Evolutionary conservation across 2,329 filamentous ascomycete genomes (phyloP), one percentile per base, ranked within the genome.

Genomic region (Nothophaeocryptopus gaeumannii): DNA sequence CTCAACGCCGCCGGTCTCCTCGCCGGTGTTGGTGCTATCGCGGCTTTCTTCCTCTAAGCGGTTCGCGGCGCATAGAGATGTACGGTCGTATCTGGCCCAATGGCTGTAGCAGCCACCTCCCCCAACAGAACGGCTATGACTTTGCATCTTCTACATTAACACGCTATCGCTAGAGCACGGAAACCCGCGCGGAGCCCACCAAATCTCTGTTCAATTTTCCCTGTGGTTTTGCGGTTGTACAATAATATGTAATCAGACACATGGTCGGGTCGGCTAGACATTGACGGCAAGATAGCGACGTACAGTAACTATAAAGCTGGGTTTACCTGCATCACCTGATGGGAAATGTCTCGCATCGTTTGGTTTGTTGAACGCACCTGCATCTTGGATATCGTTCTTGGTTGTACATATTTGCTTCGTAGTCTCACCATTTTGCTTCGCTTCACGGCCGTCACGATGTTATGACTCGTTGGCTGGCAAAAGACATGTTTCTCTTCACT

Each of bases 1-100:
- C 39, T 58, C 45, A 56, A 58, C 47, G 58, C 55, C 31, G 57
- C 50, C 31, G 55, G 58, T 31, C 42, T 58, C 34, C 48, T 62
- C 39, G 54, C 55, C 32, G 58, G 53, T 47, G 46, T 56, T 33
- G 60, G 56, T 51, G 59, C 58, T 46, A 47, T 60, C 39, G 52
- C 57, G 26, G 60, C 60, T 54, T 47, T 62, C 58, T 62, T 62
- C 56, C 40, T 62, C 43, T 62, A 61, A 51, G 44, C 46, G 47
- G 31, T 31, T 52, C 42, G 44, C 39, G 40, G 44, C 47, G 39
- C 20, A 45, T n/a, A 29, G 43, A 45, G 41, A 56, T 48, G 44
- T 50, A 43, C 29, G 51, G 51, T 45, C 50, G 50, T 50, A 40
- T 40, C 39, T 49, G 40, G 44, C 34, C 30, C 45, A 45, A 36